Percentiles rank a stretch among this genome's conserved stretches.
phyloP scores from a whole-genome alignment of 2,329 filamentous ascomycete species.

The Intubia oerlemansii region DNA sequence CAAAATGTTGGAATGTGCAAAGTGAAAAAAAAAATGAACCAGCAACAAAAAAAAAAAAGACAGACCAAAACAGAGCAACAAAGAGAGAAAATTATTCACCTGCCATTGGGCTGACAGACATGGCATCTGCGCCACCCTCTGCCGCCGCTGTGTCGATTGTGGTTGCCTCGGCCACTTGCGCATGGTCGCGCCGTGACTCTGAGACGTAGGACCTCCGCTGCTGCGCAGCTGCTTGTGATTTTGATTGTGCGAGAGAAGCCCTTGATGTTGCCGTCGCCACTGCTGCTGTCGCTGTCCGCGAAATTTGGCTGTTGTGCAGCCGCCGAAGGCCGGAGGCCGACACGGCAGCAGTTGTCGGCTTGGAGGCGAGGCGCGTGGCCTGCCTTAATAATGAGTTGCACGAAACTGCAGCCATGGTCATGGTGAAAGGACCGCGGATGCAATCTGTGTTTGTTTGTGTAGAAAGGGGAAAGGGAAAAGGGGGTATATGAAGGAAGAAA shows the following conservation, averaged over 20 bases:
- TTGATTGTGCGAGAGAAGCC: too few relatives aligned
- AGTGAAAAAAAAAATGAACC: background rate
- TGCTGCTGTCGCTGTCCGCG: slow-evolving; percentile 10
- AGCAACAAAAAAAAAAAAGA: background rate
- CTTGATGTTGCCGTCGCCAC: too few relatives aligned
- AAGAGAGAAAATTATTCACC: slow-evolving; percentile 22
- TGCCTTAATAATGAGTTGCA: slow-evolving; percentile 27
- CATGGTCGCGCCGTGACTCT: slow-evolving; percentile 57
- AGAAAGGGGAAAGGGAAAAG: too few relatives aligned
- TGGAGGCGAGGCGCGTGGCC: slow-evolving; percentile 38
- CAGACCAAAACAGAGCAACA: slow-evolving; percentile 4
- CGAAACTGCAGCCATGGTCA: slow-evolving; percentile 4
- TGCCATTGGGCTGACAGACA: slow-evolving; percentile 60
- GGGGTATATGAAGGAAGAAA: background rate
- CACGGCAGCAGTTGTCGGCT: slow-evolving; percentile 12
- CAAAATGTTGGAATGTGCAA: slow-evolving; percentile 2
- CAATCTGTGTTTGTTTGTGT: too few relatives aligned
- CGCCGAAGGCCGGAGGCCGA: slow-evolving; percentile 15
- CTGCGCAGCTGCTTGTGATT: too few relatives aligned
- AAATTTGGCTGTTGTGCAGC: slow-evolving; percentile 12
- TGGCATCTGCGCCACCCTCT: slow-evolving; percentile 29
- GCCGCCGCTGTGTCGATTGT: slow-evolving; percentile 62
- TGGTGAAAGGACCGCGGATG: background rate
- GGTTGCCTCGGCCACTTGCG: slow-evolving; percentile 59
- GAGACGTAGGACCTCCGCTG: slow-evolving; percentile 52